Conservation (phyloP, 148 eudicot species). For the Silene conica region DNA sequence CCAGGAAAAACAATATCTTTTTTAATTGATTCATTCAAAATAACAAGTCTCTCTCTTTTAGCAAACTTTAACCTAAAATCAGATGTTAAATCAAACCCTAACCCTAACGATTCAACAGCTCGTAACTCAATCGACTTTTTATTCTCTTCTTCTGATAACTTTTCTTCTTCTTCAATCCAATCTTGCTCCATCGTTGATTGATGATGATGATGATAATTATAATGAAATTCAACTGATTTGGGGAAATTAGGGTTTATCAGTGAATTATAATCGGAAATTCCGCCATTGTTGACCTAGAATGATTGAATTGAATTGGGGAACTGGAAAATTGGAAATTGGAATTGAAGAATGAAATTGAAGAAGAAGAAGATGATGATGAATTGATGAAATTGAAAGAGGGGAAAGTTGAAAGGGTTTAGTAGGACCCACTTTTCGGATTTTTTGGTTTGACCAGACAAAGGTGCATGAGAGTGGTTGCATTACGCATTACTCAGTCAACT, state of each 20-base stretch:
- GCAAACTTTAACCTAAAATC: slow-evolving; percentile 83
- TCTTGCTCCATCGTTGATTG: slow-evolving; percentile 14
- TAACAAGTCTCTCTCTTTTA: slow-evolving; percentile 58
- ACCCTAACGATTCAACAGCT: slow-evolving; percentile 69
- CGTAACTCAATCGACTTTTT: slow-evolving; percentile 41
- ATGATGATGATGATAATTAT: neutral
- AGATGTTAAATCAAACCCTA: slow-evolving; percentile 83
- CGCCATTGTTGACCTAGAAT: too few species aligned
- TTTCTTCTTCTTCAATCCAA: slow-evolving; percentile 7
- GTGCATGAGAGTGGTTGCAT: neutral
- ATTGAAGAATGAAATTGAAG: neutral
- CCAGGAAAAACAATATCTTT: slow-evolving; percentile 67
- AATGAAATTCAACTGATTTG: neutral
- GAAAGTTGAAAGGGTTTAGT: neutral
- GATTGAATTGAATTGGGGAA: neutral
- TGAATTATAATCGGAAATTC: neutral
- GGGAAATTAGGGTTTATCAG: neutral
- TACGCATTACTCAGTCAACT: neutral
- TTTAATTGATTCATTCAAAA: slow-evolving; percentile 43
- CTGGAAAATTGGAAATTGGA: too few species aligned
- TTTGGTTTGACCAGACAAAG: neutral
- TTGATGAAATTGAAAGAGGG: neutral
- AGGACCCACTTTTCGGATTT: neutral
- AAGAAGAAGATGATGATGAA: neutral
- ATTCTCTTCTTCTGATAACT: neutral